Percentiles rank a stretch among this genome's conserved stretches.
Conservation (phyloP, 2,329 filamentous ascomycete species). For the Chaetoscypha palmicola region DNA sequence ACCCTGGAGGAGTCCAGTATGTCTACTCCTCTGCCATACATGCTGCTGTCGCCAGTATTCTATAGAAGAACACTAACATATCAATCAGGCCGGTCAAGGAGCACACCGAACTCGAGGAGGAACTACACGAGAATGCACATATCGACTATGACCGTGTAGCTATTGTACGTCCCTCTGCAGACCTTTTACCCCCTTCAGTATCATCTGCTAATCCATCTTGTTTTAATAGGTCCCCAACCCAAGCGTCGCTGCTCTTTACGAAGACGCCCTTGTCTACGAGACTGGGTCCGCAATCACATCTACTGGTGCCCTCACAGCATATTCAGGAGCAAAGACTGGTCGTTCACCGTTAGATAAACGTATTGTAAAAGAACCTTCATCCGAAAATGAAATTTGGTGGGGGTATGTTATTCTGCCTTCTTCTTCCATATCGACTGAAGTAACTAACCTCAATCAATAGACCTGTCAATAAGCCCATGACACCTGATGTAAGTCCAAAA, state of each 20-base stretch:
- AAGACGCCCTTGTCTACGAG: conserved; percentile 98
- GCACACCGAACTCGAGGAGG: conserved; percentile 96
- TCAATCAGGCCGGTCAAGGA: conserved; percentile 64
- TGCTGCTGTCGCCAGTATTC: too few species aligned
- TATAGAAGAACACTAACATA: too few species aligned
- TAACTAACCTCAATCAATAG: too few species aligned
- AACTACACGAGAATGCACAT: conserved; percentile 94
- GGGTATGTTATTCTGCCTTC: conserved; percentile 45
- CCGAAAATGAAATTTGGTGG: conserved; percentile 96
- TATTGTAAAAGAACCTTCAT: conserved; percentile 84
- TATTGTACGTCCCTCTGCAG: conserved; percentile 61
- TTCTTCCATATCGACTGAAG: too few species aligned
- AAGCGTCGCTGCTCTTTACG: conserved; percentile 86
- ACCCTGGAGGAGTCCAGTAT: conserved; percentile 29
- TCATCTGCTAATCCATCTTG: conserved; percentile 8
- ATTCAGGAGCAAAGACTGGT: conserved; percentile 96
- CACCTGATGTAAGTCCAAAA: conserved; percentile 70
- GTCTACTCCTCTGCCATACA: conserved; percentile 8
- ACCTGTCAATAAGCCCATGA: conserved; percentile 99
- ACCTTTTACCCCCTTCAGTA: not conserved
- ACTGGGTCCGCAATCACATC: conserved; percentile 96
- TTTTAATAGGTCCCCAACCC: conserved; percentile 68
- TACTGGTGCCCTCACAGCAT: conserved; percentile 88
- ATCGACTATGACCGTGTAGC: conserved; percentile 98
- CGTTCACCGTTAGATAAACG: conserved; percentile 96